A percentile compares a stretch with the other conserved stretches of the same genome.
Conservation (phyloP, 352 stramenopile genomes). For the Globisporangium nunn region DNA sequence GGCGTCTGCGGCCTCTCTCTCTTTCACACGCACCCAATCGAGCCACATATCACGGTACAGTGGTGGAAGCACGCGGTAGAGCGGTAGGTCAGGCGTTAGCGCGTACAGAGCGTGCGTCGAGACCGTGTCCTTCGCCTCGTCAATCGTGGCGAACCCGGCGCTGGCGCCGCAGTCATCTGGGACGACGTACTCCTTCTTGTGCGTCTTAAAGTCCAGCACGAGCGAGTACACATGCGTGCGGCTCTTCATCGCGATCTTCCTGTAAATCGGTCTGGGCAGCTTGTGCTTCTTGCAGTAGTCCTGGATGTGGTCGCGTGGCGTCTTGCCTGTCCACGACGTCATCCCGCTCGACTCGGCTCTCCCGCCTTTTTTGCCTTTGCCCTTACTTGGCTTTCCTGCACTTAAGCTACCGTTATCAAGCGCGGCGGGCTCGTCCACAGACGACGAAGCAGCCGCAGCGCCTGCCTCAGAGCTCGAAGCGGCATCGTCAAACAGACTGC, state of each 20-base stretch:
- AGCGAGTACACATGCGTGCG: constrained; percentile 44
- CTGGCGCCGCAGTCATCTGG: constrained; percentile 25
- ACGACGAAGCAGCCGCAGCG: background rate
- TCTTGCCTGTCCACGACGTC: constrained; percentile 73
- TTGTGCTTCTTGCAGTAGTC: constrained; percentile 88
- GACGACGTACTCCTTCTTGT: constrained; percentile 35
- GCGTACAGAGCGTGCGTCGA: constrained; percentile 85
- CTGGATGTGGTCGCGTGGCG: constrained; percentile 83
- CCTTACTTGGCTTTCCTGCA: background rate
- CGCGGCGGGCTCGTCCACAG: background rate
- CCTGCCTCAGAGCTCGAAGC: background rate
- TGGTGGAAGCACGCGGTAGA: constrained; percentile 87
- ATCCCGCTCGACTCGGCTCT: constrained; percentile 21
- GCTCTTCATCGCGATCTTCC: constrained; percentile 19
- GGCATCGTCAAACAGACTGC: constrained; percentile 1
- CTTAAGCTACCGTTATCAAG: background rate
- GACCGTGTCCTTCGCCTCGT: constrained; percentile 69
- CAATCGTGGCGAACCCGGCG: constrained; percentile 49
- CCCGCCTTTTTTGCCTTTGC: constrained; percentile 24
- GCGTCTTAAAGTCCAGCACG: constrained; percentile 36
- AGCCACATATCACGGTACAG: constrained; percentile 88
- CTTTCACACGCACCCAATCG: constrained; percentile 39
- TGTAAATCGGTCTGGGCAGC: constrained; percentile 72
- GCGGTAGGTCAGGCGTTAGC: constrained; percentile 69
- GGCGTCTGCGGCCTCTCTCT: constrained; percentile 25